Base-by-base conservation (phyloP, 2,329 filamentous ascomycete genomes). In the Cladophialophora psammophila region DNA sequence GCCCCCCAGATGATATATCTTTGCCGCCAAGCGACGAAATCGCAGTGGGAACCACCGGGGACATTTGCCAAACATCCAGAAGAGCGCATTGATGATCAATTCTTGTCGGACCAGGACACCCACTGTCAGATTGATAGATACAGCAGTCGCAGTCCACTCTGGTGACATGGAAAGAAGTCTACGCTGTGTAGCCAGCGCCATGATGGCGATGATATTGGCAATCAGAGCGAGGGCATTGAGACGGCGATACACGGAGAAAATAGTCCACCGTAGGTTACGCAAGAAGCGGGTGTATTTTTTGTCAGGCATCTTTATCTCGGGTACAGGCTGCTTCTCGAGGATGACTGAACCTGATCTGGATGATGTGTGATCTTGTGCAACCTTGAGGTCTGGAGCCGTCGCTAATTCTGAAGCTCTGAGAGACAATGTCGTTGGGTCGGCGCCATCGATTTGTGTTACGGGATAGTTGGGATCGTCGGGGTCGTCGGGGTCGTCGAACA, bases 1-100 rank as follows among this genome's bases (percentile, higher is more conserved):
- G 26, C 84, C 84, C n/a, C 84, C 84, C 63, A 84, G 81, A 67
- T 85, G 83, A 72, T 85, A 86, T 5, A 85, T 78, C 64, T 85
- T 85, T 9, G 82, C 83, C 10, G 78, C 78, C 45, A 81, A 74
- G 9, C 80, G 76, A 35, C 84, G 81, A 58, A 84, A 70, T 42
- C 79, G 73, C 36, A 85, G 75, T 1, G 84, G 84, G 31, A 80
- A 77, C 36, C 76, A 80, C 57, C 76, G 75, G n/a, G 82, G 82
- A 56, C 82, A 78, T 18, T 78, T 79, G 65, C 78, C 79, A 61
- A 83, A 81, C 10, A 80, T 67, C 59, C 75, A 72, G 72, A 85
- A 86, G 53, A 86, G 78, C 15, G 77, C 72, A 74, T 86, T 86
- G 74, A 86, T 81, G n/a, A 86, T 77, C 56, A 85, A 75, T 65